phyloP scores from a whole-genome alignment of 371 early-diverging fungal species.

The Zopfochytrium polystomum region DNA sequence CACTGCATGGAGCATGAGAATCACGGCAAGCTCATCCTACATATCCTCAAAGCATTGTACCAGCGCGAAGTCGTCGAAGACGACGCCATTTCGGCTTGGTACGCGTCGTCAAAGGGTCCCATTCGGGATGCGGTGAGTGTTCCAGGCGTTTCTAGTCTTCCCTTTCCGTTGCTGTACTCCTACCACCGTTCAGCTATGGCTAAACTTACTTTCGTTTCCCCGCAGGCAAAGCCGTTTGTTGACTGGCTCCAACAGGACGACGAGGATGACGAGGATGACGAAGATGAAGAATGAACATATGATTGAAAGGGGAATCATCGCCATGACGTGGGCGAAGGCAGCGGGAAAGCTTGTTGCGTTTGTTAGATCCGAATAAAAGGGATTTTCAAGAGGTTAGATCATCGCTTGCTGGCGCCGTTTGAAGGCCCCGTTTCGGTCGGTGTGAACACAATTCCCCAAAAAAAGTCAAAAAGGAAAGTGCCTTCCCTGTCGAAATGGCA shows the following conservation, averaged over 20 bases:
- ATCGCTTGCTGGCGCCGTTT: no score
- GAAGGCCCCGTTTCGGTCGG: no score
- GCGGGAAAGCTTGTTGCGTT: no score
- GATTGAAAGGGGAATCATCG: no score
- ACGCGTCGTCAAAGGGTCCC: slow-evolving; percentile 21
- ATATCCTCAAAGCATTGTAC: slow-evolving; percentile 67
- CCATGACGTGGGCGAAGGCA: no score
- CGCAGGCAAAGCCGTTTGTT: slow-evolving; percentile 53
- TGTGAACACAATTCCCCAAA: no score
- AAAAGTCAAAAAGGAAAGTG: no score
- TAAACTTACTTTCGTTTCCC: slow-evolving; percentile 8
- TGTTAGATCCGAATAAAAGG: no score
- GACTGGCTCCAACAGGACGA: slow-evolving; percentile 67
- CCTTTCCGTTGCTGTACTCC: no score
- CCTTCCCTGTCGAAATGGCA: no score
- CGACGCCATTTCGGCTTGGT: slow-evolving; percentile 80
- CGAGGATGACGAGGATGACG: slow-evolving; percentile 56
- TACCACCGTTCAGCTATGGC: no score
- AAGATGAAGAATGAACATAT: slow-evolving; percentile 30
- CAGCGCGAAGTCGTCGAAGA: slow-evolving; percentile 81
- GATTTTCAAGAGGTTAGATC: no score
- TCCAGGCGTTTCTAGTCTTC: not conserved
- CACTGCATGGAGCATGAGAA: slow-evolving; percentile 25
- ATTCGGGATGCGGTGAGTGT: slow-evolving; percentile 30
- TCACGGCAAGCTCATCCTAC: slow-evolving; percentile 59